A percentile compares a stretch with the other conserved stretches of the same genome.
Evolutionary conservation across 2,329 filamentous ascomycete species (phyloP).

Genomic region (Diaporthe caulivora): DNA sequence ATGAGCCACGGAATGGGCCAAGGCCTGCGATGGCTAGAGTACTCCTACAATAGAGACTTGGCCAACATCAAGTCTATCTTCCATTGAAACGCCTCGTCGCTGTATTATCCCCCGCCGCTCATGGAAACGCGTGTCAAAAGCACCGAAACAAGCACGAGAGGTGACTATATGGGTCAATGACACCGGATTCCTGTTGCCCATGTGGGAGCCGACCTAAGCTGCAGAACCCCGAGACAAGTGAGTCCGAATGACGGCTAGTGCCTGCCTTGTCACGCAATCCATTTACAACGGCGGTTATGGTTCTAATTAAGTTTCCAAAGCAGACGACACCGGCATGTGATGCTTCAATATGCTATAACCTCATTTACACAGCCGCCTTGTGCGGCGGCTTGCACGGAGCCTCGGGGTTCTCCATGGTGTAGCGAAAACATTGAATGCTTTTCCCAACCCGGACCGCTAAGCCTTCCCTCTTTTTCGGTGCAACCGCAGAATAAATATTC

Average conservation of each 20-base stretch:
- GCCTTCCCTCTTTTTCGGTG: constrained; percentile 28
- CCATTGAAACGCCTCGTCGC: too few species aligned
- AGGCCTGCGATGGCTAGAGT: not conserved
- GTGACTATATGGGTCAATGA: not conserved
- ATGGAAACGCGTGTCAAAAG: too few species aligned
- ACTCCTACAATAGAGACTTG: not conserved
- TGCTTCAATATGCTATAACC: constrained; percentile 35
- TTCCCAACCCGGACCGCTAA: constrained; percentile 36
- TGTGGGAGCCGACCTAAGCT: too few species aligned
- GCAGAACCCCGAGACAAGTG: too few species aligned
- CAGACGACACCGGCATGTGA: constrained; percentile 32
- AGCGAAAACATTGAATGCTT: constrained; percentile 37
- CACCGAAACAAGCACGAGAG: too few species aligned
- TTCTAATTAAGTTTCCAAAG: not conserved
- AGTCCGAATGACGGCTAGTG: too few species aligned
- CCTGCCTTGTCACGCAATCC: not conserved
- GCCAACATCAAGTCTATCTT: not conserved
- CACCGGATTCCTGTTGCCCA: not conserved
- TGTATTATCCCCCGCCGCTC: too few species aligned
- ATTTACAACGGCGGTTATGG: not conserved
- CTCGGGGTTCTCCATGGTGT: constrained; percentile 13
- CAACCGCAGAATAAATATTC: constrained; percentile 16
- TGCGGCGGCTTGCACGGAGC: constrained; percentile 21
- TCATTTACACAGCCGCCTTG: constrained; percentile 34
- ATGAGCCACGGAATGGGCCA: not conserved